A percentile compares a stretch with the other conserved stretches of the same genome.
Evolutionary conservation across 148 eudicot genomes (phyloP).

Genomic region (Euryodendron excelsum): DNA sequence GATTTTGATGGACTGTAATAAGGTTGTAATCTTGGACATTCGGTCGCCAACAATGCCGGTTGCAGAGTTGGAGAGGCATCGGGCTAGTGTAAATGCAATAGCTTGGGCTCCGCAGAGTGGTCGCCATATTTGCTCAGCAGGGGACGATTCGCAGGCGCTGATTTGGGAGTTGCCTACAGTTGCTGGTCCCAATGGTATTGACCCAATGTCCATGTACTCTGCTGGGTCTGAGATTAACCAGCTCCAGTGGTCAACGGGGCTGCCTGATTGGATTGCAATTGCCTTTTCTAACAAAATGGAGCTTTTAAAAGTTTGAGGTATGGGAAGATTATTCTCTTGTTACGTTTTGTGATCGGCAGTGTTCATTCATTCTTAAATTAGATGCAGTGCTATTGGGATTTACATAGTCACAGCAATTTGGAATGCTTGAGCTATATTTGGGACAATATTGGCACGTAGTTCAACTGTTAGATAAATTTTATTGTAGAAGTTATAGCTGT

Average conservation of each 20-base stretch:
- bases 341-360: neutral
- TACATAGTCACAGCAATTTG: neutral
- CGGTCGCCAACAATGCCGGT: conserved; percentile 85
- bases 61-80: conserved; percentile 90
- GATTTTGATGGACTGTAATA: conserved; percentile 83
- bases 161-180: conserved; percentile 83
- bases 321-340: neutral
- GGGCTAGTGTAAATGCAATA: conserved; percentile 76
- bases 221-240: conserved; percentile 90
- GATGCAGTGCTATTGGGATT: neutral
- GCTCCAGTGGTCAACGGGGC: conserved; percentile 84
- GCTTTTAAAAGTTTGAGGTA: conserved; percentile 73
- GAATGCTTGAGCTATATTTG: neutral
- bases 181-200: conserved; percentile 68
- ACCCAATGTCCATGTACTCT: conserved; percentile 66
- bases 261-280: conserved; percentile 87
- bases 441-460: neutral
- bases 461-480: neutral
- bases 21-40: conserved; percentile 83
- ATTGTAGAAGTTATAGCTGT: neutral
- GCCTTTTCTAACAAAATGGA: conserved; percentile 79
- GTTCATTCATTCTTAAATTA: neutral
- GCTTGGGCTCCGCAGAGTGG: conserved; percentile 91
- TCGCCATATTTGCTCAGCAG: conserved; percentile 78
- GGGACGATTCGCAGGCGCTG: conserved; percentile 83